phyloP scores from a whole-genome alignment of 1,139 yeast species.

The Torulaspora pretoriensis region DNA sequence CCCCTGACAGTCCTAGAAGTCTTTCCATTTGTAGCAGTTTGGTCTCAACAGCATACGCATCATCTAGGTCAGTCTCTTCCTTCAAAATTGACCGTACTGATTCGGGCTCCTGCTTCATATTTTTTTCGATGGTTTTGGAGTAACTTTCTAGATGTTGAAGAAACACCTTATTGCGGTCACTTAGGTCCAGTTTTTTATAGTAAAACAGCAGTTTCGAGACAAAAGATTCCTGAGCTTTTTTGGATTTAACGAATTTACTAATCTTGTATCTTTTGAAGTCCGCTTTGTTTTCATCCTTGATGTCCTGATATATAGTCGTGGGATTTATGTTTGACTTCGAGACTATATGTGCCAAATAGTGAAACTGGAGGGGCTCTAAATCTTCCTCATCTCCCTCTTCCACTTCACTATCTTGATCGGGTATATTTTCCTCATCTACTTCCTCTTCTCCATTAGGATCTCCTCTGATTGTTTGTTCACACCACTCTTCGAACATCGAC shows the following conservation, averaged over 20 bases:
- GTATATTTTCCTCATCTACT: constrained; percentile 5
- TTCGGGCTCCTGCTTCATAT: constrained; percentile 1
- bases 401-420: too few relatives aligned
- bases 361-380: constrained; percentile 31
- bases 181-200: constrained; percentile 25
- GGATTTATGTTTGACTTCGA: constrained; percentile 24
- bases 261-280: constrained; percentile 28
- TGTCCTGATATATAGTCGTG: constrained; percentile 28
- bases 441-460: constrained; percentile 2
- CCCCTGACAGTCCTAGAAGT: constrained; percentile 15
- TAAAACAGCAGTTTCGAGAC: constrained; percentile 28
- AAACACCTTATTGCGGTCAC: constrained; percentile 23
- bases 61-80: constrained; percentile 1
- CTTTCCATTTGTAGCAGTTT: constrained; percentile 22
- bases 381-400: constrained; percentile 18
- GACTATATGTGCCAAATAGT: constrained; percentile 34
- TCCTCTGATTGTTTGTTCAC: constrained; percentile 12
- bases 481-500: constrained; percentile 32
- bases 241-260: constrained; percentile 21
- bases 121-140: constrained; percentile 6
- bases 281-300: constrained; percentile 23
- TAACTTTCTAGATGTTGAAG: constrained; percentile 7
- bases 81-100: neutral
- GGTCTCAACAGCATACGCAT: constrained; percentile 22
- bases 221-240: constrained; percentile 25